These are phyloP conservation scores for Trichoderma asperellum DNA, from an alignment of 2,329 filamentous ascomycete genomes.

Conservation along the genomic window DNA sequence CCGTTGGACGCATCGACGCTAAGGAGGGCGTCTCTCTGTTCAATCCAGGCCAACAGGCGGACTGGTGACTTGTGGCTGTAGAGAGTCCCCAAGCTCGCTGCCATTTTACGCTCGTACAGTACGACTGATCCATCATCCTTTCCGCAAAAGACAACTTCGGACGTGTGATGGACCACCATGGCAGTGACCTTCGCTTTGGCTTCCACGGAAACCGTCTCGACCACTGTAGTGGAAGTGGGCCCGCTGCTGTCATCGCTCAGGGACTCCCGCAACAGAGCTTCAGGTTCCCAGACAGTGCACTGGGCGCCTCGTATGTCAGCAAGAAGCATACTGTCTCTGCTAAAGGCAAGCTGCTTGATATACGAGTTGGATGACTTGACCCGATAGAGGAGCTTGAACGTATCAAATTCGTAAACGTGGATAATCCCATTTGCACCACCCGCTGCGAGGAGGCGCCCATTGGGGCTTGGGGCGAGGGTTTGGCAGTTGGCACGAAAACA, in stretches of 20 bases:
- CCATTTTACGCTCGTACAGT: constrained; percentile 38
- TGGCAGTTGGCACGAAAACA: constrained; percentile 38
- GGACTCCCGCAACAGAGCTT: constrained; percentile 35
- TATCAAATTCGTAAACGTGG: constrained; percentile 39
- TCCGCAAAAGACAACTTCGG: constrained; percentile 41
- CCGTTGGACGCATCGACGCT: constrained; percentile 39
- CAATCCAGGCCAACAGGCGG: constrained; percentile 38
- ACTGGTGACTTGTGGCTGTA: constrained; percentile 39
- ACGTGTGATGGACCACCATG: constrained; percentile 35
- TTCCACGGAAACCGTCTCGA: constrained; percentile 35
- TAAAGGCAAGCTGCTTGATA: constrained; percentile 42
- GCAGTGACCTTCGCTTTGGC: constrained; percentile 38
- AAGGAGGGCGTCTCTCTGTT: constrained; percentile 34
- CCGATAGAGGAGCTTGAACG: constrained; percentile 38
- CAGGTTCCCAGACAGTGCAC: constrained; percentile 46
- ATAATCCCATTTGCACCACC: constrained; percentile 36
- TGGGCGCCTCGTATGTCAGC: constrained; percentile 42
- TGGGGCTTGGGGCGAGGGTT: constrained; percentile 39
- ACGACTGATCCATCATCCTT: constrained; percentile 43
- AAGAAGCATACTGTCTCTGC: constrained; percentile 40
- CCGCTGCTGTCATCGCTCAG: constrained; percentile 37
- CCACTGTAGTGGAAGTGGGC: constrained; percentile 31
- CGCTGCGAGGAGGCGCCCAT: constrained; percentile 39
- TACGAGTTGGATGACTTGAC: constrained; percentile 35
- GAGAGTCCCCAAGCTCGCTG: constrained; percentile 34